phyloP scores from a whole-genome alignment of 1,284 basidiomycete genomes.

The Tremellales sp. region DNA sequence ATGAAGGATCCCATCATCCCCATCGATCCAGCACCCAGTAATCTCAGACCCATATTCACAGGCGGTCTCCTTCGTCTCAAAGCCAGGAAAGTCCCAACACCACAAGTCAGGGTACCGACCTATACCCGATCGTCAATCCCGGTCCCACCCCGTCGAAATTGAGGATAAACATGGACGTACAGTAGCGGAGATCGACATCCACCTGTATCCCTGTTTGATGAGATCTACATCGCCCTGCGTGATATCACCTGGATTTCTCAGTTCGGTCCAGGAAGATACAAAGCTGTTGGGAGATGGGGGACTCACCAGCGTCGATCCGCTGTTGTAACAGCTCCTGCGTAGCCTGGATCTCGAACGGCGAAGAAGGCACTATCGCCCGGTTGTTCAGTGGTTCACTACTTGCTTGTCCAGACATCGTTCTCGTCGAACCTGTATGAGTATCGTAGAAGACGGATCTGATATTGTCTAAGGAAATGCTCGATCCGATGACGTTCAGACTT shows the following conservation, averaged over 20 bases:
- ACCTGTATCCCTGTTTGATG: constrained; percentile 16
- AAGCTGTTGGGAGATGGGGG: background rate
- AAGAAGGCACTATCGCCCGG: background rate
- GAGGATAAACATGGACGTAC: constrained; percentile 4
- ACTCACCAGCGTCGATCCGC: background rate
- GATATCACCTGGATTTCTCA: constrained; percentile 12
- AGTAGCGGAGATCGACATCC: constrained; percentile 18
- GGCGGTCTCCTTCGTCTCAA: constrained; percentile 14
- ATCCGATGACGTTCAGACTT: too few relatives aligned
- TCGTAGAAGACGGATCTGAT: background rate
- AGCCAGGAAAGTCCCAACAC: background rate
- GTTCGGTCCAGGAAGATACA: background rate
- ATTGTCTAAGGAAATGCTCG: background rate
- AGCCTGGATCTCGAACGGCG: background rate
- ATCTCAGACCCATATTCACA: constrained; percentile 6
- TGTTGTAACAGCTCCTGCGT: background rate
- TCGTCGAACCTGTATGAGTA: background rate
- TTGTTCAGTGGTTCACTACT: background rate
- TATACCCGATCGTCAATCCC: background rate
- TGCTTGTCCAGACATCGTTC: background rate
- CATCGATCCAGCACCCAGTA: constrained; percentile 9
- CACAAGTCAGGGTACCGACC: background rate
- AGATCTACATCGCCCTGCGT: constrained; percentile 13
- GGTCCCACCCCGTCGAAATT: too few relatives aligned
- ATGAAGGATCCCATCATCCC: constrained; percentile 12